phyloP scores from a whole-genome alignment of 352 stramenopile species.

The Phytophthora meadii region DNA sequence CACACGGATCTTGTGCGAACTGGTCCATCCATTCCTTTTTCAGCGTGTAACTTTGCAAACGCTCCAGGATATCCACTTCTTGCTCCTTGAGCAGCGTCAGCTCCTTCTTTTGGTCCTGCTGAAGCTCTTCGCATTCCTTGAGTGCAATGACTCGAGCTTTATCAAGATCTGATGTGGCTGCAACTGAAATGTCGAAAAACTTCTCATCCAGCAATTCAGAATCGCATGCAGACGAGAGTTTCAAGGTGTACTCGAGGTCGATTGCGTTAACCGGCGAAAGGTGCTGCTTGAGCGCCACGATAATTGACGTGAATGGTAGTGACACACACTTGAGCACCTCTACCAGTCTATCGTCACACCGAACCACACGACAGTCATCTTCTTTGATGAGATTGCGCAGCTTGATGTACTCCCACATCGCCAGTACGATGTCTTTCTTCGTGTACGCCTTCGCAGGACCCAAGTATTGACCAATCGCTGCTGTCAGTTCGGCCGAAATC shows the following conservation, averaged over 20 bases:
- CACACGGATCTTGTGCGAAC: constrained; percentile 68
- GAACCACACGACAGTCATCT: constrained; percentile 78
- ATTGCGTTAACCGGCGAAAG: constrained; percentile 59
- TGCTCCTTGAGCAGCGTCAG: constrained; percentile 63
- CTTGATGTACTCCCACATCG: constrained; percentile 84
- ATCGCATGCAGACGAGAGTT: constrained; percentile 37
- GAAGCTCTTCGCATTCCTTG: constrained; percentile 65
- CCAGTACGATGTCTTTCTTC: constrained; percentile 80
- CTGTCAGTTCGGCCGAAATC: constrained; percentile 54
- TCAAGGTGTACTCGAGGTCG: constrained; percentile 71
- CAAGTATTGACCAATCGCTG: constrained; percentile 51
- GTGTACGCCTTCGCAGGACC: constrained; percentile 54
- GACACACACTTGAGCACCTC: constrained; percentile 73
- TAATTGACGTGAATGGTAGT: constrained; percentile 73
- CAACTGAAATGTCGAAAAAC: constrained; percentile 70
- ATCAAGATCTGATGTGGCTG: constrained; percentile 57
- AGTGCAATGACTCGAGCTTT: constrained; percentile 43
- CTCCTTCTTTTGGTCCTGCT: constrained; percentile 74
- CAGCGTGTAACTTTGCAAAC: constrained; percentile 50
- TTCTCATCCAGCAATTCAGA: constrained; percentile 54
- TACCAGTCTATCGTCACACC: constrained; percentile 60
- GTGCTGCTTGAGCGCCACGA: constrained; percentile 73
- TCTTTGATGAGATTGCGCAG: constrained; percentile 77
- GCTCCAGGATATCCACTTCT: constrained; percentile 58
- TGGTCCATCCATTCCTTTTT: constrained; percentile 80